Evolutionary conservation across 176 grass and related monocot species (phyloP).

Genomic region (Musa schizocarpa): DNA sequence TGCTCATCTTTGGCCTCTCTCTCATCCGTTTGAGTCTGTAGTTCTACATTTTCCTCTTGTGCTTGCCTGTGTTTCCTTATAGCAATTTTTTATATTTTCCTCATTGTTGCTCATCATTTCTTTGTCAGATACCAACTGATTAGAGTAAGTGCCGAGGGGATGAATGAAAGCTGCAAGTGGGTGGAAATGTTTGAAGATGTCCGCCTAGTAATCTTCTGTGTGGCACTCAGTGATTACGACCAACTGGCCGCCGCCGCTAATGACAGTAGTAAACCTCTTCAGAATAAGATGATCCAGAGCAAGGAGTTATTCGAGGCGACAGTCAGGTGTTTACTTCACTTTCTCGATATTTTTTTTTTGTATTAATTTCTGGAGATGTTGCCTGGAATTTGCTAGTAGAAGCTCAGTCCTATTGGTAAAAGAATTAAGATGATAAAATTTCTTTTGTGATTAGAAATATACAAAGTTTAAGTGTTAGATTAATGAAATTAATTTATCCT

Average conservation of each 20-base stretch:
- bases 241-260: constrained; percentile 34
- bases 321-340: constrained; percentile 42
- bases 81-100: no score
- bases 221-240: constrained; percentile 76
- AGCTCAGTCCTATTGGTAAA: neutral
- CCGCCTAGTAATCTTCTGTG: constrained; percentile 66
- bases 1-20: no score
- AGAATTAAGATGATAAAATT: neutral
- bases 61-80: no score
- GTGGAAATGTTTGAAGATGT: constrained; percentile 99
- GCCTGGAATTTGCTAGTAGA: neutral
- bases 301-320: constrained; percentile 87
- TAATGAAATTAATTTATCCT: no score
- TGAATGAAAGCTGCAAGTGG: constrained; percentile 90
- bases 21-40: no score
- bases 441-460: neutral
- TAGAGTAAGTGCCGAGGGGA: constrained; percentile 67
- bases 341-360: neutral
- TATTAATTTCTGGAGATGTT: neutral
- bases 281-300: constrained; percentile 88
- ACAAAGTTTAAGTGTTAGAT: neutral
- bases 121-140: constrained; percentile 76
- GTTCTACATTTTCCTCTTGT: no score
- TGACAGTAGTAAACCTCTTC: constrained; percentile 24
- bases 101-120: no score